Evolutionary conservation across 805 yeast genomes (phyloP), one percentile per base, ranked within the genome.

Genomic region (Diddensiella transvaalensis): DNA sequence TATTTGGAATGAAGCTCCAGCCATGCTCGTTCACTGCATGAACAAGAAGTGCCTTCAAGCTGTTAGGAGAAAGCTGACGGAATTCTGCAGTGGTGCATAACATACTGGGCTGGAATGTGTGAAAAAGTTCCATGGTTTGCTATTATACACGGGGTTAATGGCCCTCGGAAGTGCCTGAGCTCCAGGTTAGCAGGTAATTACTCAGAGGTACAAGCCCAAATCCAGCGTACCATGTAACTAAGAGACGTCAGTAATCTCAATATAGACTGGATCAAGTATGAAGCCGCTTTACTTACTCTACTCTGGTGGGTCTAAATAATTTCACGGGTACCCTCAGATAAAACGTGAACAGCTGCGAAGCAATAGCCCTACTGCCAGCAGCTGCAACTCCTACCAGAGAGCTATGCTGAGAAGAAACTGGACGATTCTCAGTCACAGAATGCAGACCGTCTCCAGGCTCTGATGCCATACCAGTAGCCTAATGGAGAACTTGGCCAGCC

Each of bases 281-380:
- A 26, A 26, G 13, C 32, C 8, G n/a, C n/a, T 38, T 5, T 10
- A 87, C 70, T 59, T 87, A 88, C 64, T 91, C 98, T 52, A 91
- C 86, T 36, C 97, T 70, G 3, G 96, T 82, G 1, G 98, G 98
- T 30, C 96, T 72, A 64, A 91, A 91, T 19, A 90, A 73, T 69
- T 91, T 90, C 39, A 88, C 85, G 1, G 82, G 82, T 1, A 95
- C 86, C 49, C 97, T 74, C 39, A 89, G 65, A 62, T 90, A 91
- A 24, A 91, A 69, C 0, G 89, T 71, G 40, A 88, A 83, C 32
- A 88, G 55, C 65, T 90, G 96, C 51, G 80, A 80, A n/a, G 87
- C 75, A 22, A 88, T 58, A 0, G 96, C 95, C 32, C 97, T 73
- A 3, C 88, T 79, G 50, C 96, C 90, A 0, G 96, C 96, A 0